A percentile compares a stretch with the other conserved stretches of the same genome.
These are phyloP conservation scores for Strigomonas culicis DNA, from an alignment of 208 protist species.

Conservation along the genomic window DNA sequence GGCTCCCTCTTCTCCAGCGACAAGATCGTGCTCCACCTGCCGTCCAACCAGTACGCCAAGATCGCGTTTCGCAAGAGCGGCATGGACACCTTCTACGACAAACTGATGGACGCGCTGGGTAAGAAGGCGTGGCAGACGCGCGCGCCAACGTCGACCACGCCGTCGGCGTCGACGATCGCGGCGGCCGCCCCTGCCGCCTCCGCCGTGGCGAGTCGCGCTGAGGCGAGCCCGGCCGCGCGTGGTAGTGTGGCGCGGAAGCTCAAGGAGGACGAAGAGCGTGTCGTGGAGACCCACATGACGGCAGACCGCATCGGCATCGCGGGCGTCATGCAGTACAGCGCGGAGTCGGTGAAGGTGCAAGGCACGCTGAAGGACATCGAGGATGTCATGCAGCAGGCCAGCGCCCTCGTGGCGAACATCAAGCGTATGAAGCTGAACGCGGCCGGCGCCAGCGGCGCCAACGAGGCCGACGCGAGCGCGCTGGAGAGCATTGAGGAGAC, in stretches of 20 bases:
- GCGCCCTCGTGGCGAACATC: conserved; percentile 65
- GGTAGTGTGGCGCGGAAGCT: neutral
- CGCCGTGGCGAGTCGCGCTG: neutral
- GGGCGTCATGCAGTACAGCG: conserved; percentile 58
- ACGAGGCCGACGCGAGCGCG: conserved; percentile 25
- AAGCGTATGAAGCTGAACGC: conserved; percentile 40
- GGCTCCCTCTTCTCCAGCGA: conserved; percentile 47
- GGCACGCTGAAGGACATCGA: conserved; percentile 76
- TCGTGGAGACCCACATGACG: conserved; percentile 12
- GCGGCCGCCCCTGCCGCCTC: neutral
- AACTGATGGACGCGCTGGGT: conserved; percentile 32
- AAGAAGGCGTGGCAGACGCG: conserved; percentile 30
- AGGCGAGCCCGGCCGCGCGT: neutral
- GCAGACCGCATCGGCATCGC: conserved; percentile 69
- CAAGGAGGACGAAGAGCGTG: neutral
- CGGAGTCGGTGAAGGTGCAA: conserved; percentile 38
- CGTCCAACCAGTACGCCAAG: conserved; percentile 30
- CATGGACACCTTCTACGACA: conserved; percentile 39
- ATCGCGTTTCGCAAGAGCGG: conserved; percentile 64
- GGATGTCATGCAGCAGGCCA: conserved; percentile 81
- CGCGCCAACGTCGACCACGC: neutral
- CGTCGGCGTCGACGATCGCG: neutral
- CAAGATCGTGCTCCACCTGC: conserved; percentile 62
- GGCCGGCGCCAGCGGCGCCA: conserved; percentile 21
- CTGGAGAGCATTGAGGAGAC: conserved; percentile 87